Base-by-base conservation (phyloP, 176 grass and related monocot genomes). In the Poa pratensis region DNA sequence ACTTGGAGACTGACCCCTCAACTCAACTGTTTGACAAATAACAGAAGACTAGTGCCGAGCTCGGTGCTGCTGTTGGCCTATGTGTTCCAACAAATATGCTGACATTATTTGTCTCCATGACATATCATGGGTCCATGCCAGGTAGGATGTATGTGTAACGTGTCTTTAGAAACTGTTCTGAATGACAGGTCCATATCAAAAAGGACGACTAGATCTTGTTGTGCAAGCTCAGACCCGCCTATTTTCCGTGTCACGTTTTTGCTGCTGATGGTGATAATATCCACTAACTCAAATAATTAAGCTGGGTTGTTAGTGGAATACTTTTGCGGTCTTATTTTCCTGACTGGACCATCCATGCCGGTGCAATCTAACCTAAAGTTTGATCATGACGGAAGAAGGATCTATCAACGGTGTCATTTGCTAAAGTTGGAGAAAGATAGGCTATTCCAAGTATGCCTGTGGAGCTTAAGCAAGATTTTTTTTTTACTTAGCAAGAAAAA, bases 61-160 rank as follows among this genome's bases (percentile, higher is more conserved):
- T 82, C 48, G 45, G 61, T 30, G 61, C 57, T 48, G 66, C 42
- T 51, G 30, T 60, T 62, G 48, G 52, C 28, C 9, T 70, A 7
- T 42, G 43, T 78, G 52, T 46, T 71, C 49, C 49, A 51, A 86
- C 84, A 89, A 77, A 83, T 79, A 83, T 83, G 86, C 84, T 66
- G 57, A 52, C 73, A 37, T n/a, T 37, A 37, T 37, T 35, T 82
- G 66, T 82, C 71, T 73, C 35, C 58, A 7, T 52, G 86, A 63
- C 52, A 50, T 35, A 6, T 70, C 40, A 45, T 75, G 59, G 83
- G 78, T 15, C 50, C 50, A 58, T 53, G 72, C 83, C 79, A 82
- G 73, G 83, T 86, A 68, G 64, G 55, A 66, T 73, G 54, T 83
- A 73, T 66, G 24, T 62, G 72, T 80, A 82, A 78, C 40, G 34